A percentile compares a stretch with the other conserved stretches of the same genome.
phyloP scores from a whole-genome alignment of 331 rosid species.

The Ulmus americana region DNA sequence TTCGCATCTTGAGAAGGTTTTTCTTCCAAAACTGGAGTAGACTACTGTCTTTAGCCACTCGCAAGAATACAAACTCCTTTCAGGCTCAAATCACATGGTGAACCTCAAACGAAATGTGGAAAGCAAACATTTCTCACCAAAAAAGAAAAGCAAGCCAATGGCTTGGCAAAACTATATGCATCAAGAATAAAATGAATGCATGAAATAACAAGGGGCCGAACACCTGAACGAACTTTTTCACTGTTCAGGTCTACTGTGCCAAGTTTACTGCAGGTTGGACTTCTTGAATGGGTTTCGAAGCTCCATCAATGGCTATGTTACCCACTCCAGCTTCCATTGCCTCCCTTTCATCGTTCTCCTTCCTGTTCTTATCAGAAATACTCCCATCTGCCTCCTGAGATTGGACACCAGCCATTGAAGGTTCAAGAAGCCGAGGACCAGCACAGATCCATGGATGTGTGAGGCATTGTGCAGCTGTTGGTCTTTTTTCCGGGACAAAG shows the following conservation, averaged over 20 bases:
- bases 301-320: conserved; percentile 47
- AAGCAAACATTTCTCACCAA: background rate
- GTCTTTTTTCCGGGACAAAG: conserved; percentile 77
- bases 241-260: background rate
- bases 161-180: conserved; percentile 11
- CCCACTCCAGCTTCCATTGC: conserved; percentile 55
- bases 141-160: background rate
- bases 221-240: background rate
- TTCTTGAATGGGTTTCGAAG: conserved; percentile 32
- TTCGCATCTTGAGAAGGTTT: conserved; percentile 1
- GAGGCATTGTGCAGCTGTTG: conserved; percentile 72
- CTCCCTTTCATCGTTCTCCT: conserved; percentile 44
- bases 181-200: conserved; percentile 26
- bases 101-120: background rate
- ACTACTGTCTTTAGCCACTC: background rate
- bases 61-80: background rate
- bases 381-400: conserved; percentile 27
- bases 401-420: conserved; percentile 27
- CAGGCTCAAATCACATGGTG: background rate
- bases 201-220: conserved; percentile 5
- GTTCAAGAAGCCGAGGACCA: conserved; percentile 50
- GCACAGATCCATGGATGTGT: conserved; percentile 64
- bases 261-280: conserved; percentile 21
- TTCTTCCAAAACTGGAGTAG: conserved; percentile 7
- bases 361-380: conserved; percentile 25